phyloP scores from a whole-genome alignment of 208 protist species.

The Tritrichomonas musculus region DNA sequence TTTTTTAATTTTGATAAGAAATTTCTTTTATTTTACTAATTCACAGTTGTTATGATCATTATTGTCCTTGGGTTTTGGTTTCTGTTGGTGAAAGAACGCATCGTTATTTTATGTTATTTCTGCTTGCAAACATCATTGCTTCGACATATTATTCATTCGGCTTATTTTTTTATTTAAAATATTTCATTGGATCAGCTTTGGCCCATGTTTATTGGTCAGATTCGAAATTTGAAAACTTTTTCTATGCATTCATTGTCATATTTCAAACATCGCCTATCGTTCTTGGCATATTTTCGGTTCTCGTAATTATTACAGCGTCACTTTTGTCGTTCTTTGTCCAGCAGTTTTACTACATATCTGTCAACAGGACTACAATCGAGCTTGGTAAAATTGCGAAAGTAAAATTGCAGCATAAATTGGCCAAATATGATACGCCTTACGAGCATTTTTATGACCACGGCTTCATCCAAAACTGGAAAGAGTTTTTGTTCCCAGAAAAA shows the following conservation, averaged over 20 bases:
- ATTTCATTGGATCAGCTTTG: not conserved
- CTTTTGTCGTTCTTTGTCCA: not conserved
- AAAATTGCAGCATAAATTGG: no score
- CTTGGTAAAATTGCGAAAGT: not conserved
- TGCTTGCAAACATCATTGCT: not conserved
- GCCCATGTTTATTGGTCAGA: not conserved
- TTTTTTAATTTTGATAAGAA: not conserved
- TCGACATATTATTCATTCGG: not conserved
- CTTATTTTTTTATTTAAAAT: not conserved
- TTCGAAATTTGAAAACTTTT: not conserved
- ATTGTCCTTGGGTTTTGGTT: slow-evolving; percentile 17
- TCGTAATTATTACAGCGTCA: not conserved
- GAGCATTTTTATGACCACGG: not conserved
- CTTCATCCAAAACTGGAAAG: not conserved
- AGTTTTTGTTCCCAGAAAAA: not conserved
- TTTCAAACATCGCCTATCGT: not conserved
- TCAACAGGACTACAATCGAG: not conserved
- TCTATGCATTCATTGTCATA: not conserved
- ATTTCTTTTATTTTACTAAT: not conserved
- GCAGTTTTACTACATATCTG: not conserved
- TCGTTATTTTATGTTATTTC: not conserved
- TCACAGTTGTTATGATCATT: slow-evolving; percentile 21
- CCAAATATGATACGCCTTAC: not conserved
- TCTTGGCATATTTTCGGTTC: not conserved
- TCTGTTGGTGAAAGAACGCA: not conserved